Conservation (phyloP, 2,329 filamentous ascomycete species). For the Ophiobolus disseminans region DNA sequence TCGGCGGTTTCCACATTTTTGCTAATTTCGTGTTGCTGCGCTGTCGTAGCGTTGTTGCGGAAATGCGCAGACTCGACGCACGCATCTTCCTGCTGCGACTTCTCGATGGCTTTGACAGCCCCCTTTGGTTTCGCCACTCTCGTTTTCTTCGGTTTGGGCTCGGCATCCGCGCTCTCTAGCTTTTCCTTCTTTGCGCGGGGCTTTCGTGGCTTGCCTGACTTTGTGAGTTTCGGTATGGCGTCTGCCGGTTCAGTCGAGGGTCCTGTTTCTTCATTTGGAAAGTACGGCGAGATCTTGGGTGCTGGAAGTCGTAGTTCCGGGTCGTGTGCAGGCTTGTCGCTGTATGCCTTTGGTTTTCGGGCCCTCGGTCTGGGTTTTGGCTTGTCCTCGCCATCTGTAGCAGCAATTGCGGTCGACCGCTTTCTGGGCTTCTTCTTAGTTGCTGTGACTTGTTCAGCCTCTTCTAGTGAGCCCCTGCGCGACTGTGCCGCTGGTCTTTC, state of each 20-base stretch:
- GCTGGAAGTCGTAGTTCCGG: slow-evolving; percentile 21
- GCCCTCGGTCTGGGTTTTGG: slow-evolving; percentile 33
- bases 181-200: slow-evolving; percentile 40
- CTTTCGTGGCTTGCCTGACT: slow-evolving; percentile 38
- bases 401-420: slow-evolving; percentile 17
- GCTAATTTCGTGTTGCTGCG: neutral
- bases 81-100: slow-evolving; percentile 21
- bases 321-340: slow-evolving; percentile 17
- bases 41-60: neutral
- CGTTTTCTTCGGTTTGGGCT: slow-evolving; percentile 31
- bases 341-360: slow-evolving; percentile 34
- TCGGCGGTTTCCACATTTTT: slow-evolving; percentile 1
- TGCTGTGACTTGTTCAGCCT: neutral
- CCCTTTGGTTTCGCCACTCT: slow-evolving; percentile 33
- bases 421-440: slow-evolving; percentile 26
- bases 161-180: slow-evolving; percentile 16
- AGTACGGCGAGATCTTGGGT: slow-evolving; percentile 30
- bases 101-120: slow-evolving; percentile 17
- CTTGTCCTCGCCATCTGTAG: slow-evolving; percentile 17
- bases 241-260: slow-evolving; percentile 8
- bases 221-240: slow-evolving; percentile 22
- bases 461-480: slow-evolving; percentile 4
- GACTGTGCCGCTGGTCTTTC: slow-evolving; percentile 11
- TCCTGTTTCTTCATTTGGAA: slow-evolving; percentile 14
- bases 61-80: slow-evolving; percentile 34